Percentiles rank a stretch among this genome's conserved stretches.
Evolutionary conservation across 1,139 yeast genomes (phyloP).

Genomic region (Tardiomyces blankii): DNA sequence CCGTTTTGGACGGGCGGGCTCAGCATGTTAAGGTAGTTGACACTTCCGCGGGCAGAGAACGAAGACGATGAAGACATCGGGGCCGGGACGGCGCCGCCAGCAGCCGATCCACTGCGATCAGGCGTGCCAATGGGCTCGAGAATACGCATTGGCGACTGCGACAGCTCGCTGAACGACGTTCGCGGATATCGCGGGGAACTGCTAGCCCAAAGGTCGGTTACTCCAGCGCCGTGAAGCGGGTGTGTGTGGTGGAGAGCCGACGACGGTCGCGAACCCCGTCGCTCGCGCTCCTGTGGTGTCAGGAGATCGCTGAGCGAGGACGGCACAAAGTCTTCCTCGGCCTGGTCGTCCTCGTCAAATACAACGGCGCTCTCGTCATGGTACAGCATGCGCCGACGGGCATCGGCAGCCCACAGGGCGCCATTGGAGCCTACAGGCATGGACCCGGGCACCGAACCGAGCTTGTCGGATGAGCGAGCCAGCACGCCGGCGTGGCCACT

Average conservation of each 20-base stretch:
- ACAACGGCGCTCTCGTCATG: conserved; percentile 31
- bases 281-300: conserved; percentile 64
- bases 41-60: not conserved
- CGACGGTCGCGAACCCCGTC: conserved; percentile 52
- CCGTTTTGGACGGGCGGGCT: not conserved
- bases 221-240: not conserved
- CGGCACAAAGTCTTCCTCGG: conserved; percentile 70
- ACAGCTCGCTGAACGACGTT: not conserved
- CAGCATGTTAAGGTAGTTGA: not conserved
- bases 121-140: conserved; percentile 10
- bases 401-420: too few relatives aligned
- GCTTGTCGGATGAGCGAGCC: too few relatives aligned
- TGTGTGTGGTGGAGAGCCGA: not conserved
- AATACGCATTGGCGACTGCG: not conserved
- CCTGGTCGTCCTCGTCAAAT: conserved; percentile 22
- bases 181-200: not conserved
- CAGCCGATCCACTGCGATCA: conserved; percentile 1
- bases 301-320: conserved; percentile 59
- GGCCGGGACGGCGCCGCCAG: too few relatives aligned
- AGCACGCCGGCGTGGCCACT: too few relatives aligned
- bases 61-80: too few relatives aligned
- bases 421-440: too few relatives aligned
- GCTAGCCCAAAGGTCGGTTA: conserved; percentile 4
- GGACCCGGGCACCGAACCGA: too few relatives aligned
- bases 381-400: conserved; percentile 8